Evolutionary conservation across 352 stramenopile genomes (phyloP), one percentile per base, ranked within the genome.

Genomic region (Globisporangium perplexum): DNA sequence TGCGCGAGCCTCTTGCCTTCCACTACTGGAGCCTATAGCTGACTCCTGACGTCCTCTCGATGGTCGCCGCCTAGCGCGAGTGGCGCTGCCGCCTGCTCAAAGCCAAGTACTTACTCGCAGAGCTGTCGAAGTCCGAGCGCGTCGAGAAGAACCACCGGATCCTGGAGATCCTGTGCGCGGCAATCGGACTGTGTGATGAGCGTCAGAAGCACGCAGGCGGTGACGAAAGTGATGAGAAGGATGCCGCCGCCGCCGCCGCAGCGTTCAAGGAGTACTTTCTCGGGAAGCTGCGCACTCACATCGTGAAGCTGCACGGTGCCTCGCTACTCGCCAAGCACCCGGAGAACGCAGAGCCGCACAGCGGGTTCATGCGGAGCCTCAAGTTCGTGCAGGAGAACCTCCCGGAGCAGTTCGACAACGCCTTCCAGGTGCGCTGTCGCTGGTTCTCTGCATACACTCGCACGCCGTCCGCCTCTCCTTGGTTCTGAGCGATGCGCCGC

Each of bases 81-180:
- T 86, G 65, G 68, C 63, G 61, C 20, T 60, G 77, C 30, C 68
- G 74, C 10, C 43, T 87, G 28, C 55, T 74, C 48, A 86, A 88
- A 56, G 55, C 58, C 41, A 83, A 86, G 61, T 86, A 74, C 44
- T 50, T 83, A 41, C 59, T 83, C 12, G 52, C 72, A 39, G 68
- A 76, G 38, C 53, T 74, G 28, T 59, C 77, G n/a, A 86, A 82
- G 42, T 55, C 20, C 12, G 72, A 86, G 15, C 50, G 55, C 0
- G 18, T 45, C 0, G 54, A 52, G 12, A 76, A 74, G 64, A 72
- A 83, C 43, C 61, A 57, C 15, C 62, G 59, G 22, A 49, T 74
- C 24, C 51, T 91, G 26, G 67, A 81, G 43, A 62, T 69, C 35
- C 47, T 91, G 11, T 83, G 74, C 39, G 61, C 71, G n/a, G 77